Evolutionary conservation across 208 protist species (phyloP).

Genomic region (Zelonia costaricensis): DNA sequence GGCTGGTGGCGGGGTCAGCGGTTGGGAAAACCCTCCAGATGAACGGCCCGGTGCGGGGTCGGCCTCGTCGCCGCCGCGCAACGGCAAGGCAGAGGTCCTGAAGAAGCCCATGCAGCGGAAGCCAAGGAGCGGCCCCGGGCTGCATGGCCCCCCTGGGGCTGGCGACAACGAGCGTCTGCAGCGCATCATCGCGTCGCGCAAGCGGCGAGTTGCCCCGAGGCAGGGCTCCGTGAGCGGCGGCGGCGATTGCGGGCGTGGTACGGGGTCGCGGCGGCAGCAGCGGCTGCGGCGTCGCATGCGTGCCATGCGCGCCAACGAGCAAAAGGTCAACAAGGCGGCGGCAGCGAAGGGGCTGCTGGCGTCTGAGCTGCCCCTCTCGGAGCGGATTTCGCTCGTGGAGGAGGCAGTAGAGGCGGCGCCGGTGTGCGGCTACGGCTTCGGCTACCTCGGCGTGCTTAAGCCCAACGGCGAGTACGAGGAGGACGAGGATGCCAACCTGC

Average conservation of each 20-base stretch:
- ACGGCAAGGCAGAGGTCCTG: slow-evolving; percentile 4
- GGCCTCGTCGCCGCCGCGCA: slow-evolving; percentile 1
- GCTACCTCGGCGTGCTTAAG: slow-evolving; percentile 76
- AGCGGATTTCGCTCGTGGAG: slow-evolving; percentile 21
- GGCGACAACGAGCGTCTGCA: slow-evolving; percentile 36
- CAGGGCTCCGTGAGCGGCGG: slow-evolving; percentile 4
- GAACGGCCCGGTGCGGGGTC: slow-evolving; percentile 4
- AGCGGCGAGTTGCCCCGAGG: slow-evolving; percentile 19
- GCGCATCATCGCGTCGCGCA: slow-evolving; percentile 37
- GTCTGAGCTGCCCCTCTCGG: slow-evolving; percentile 55
- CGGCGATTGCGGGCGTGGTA: slow-evolving; percentile 20
- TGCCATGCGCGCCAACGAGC: slow-evolving; percentile 46
- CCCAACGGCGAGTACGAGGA: slow-evolving; percentile 75
- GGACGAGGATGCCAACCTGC: slow-evolving; percentile 59
- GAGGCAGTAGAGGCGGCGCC: slow-evolving; percentile 32
- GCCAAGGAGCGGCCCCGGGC: neutral
- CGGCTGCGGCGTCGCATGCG: slow-evolving; percentile 34
- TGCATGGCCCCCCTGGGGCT: neutral
- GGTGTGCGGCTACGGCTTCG: slow-evolving; percentile 78
- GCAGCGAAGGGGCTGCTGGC: slow-evolving; percentile 44
- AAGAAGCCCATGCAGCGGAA: slow-evolving; percentile 12
- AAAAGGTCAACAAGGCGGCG: slow-evolving; percentile 39
- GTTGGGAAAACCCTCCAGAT: slow-evolving; percentile 22
- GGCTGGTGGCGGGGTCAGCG: slow-evolving; percentile 16
- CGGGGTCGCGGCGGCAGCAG: slow-evolving; percentile 10